A percentile compares a stretch with the other conserved stretches of the same genome.
Conservation (phyloP, 345 rosid species). For the Toxicodendron radicans region DNA sequence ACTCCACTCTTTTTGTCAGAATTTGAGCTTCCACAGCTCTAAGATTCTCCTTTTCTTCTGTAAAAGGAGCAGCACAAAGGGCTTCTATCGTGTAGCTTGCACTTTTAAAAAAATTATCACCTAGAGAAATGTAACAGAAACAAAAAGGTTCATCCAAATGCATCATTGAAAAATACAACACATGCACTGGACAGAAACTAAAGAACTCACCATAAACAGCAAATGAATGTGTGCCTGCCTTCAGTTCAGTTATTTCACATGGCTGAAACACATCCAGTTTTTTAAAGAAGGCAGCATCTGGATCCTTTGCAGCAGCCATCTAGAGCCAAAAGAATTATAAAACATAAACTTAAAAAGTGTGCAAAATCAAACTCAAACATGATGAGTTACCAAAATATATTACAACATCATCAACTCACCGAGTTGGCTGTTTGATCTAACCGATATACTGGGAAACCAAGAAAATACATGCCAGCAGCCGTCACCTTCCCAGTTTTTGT, state of each 20-base stretch:
- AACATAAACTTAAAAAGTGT: constrained; percentile 18
- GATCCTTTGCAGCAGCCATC: constrained; percentile 89
- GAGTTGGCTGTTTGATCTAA: constrained; percentile 76
- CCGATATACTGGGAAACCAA: constrained; percentile 91
- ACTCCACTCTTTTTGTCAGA: constrained; percentile 76
- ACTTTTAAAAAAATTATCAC: constrained; percentile 93
- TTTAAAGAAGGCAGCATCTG: constrained; percentile 87
- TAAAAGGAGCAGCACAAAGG: constrained; percentile 72
- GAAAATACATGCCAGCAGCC: constrained; percentile 97
- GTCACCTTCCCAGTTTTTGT: constrained; percentile 75
- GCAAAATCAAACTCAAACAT: constrained; percentile 13
- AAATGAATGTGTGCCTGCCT: constrained; percentile 87
- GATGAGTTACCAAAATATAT: constrained; percentile 1
- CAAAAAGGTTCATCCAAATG: constrained; percentile 19
- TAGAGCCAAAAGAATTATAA: constrained; percentile 27
- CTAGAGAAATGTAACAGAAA: constrained; percentile 38
- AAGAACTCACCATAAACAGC: constrained; percentile 85
- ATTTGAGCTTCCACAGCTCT: constrained; percentile 88
- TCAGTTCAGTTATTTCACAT: constrained; percentile 85
- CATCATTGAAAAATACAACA: constrained; percentile 11
- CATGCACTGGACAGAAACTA: constrained; percentile 16
- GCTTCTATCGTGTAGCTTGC: constrained; percentile 91
- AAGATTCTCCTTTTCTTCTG: constrained; percentile 74
- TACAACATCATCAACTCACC: constrained; percentile 44
- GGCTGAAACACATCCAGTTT: constrained; percentile 95